A percentile compares a stretch with the other conserved stretches of the same genome.
phyloP scores from a whole-genome alignment of 2,329 filamentous ascomycete genomes.

The Shiraia bambusicola region DNA sequence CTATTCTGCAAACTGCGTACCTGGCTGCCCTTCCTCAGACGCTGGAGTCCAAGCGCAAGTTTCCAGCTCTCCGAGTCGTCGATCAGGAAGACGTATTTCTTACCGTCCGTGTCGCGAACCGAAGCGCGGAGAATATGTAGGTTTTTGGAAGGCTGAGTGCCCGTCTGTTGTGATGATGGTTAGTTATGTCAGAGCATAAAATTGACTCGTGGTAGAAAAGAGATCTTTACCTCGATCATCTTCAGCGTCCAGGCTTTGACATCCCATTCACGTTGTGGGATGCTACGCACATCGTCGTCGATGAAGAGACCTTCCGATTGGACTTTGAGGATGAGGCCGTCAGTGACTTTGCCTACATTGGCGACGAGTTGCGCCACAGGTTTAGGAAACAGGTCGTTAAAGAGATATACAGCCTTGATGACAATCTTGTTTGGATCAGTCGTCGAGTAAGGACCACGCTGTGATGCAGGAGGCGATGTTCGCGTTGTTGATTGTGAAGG shows the following conservation, averaged over 20 bases:
- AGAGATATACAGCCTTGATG: conserved; percentile 88
- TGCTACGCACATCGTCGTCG: conserved; percentile 87
- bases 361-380: conserved; percentile 88
- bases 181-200: neutral
- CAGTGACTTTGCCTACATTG: conserved; percentile 80
- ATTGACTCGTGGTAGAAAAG: neutral
- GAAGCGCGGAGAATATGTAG: conserved; percentile 59
- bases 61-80: conserved; percentile 64
- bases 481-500: conserved; percentile 79
- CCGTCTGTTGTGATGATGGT: conserved; percentile 35
- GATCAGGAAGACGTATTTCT: conserved; percentile 63
- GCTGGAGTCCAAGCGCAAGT: conserved; percentile 59
- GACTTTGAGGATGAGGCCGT: conserved; percentile 88
- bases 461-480: conserved; percentile 79
- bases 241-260: conserved; percentile 98
- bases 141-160: conserved; percentile 48
- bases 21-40: conserved; percentile 57
- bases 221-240: conserved; percentile 64
- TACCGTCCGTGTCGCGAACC: conserved; percentile 61
- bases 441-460: conserved; percentile 77
- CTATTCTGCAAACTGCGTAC: conserved; percentile 57
- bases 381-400: conserved; percentile 87
- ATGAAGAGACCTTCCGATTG: conserved; percentile 95
- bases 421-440: conserved; percentile 95
- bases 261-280: conserved; percentile 97